A percentile compares a stretch with the other conserved stretches of the same genome.
Evolutionary conservation across 2,329 filamentous ascomycete genomes (phyloP).

Genomic region (Alternaria longipes): DNA sequence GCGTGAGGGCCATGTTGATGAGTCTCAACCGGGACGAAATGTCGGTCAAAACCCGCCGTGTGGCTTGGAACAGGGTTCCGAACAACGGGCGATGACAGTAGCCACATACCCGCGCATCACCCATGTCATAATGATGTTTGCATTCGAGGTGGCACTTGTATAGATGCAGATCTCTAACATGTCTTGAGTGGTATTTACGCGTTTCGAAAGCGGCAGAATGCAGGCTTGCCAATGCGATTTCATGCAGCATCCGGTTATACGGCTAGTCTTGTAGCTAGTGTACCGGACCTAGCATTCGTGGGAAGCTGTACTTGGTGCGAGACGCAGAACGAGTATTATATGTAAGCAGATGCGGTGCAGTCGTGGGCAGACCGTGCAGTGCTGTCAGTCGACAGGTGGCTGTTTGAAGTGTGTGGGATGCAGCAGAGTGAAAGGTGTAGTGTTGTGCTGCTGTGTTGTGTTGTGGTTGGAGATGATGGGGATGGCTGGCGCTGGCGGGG

Average conservation of each 20-base stretch:
- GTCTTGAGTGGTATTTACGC: background rate
- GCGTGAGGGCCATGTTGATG: background rate
- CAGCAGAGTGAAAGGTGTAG: background rate
- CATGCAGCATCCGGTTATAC: background rate
- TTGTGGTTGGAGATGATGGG: background rate
- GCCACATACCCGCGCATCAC: background rate
- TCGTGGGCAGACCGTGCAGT: constrained; percentile 1
- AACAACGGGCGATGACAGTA: background rate
- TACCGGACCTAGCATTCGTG: constrained; percentile 6
- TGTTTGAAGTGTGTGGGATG: background rate
- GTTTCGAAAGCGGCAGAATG: background rate
- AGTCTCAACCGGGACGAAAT: background rate
- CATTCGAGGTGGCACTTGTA: background rate
- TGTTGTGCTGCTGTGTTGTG: background rate
- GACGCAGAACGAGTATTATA: constrained; percentile 18
- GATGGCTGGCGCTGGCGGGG: background rate
- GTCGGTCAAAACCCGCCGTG: background rate
- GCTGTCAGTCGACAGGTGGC: background rate
- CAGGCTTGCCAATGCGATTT: background rate
- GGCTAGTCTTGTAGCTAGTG: constrained; percentile 3
- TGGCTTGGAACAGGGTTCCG: background rate
- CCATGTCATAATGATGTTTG: constrained; percentile 15
- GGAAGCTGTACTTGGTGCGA: constrained; percentile 10
- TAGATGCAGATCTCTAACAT: background rate
- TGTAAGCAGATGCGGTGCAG: background rate